Evolutionary conservation across 805 yeast genomes (phyloP).

Genomic region (Nakazawaea pomicola): DNA sequence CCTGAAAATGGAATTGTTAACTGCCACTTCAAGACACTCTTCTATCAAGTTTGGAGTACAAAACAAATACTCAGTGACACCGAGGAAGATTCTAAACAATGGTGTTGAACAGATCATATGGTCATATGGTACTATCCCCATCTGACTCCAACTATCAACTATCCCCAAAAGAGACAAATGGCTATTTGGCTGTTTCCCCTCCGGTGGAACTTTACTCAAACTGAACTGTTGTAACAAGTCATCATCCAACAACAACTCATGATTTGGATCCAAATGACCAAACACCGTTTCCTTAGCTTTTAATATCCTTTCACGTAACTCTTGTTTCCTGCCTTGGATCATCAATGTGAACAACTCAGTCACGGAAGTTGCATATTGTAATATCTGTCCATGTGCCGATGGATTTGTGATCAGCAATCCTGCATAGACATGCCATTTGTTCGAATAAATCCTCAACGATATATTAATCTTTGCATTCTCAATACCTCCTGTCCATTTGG

Average conservation of each 20-base stretch:
- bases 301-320: conserved; percentile 50
- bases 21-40: conserved; percentile 68
- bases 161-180: conserved; percentile 86
- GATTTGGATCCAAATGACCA: conserved; percentile 52
- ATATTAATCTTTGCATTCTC: conserved; percentile 96
- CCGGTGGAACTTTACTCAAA: conserved; percentile 58
- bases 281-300: conserved; percentile 76
- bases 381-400: conserved; percentile 84
- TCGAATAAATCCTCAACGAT: conserved; percentile 82
- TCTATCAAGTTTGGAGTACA: conserved; percentile 82
- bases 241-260: conserved; percentile 70
- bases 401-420: conserved; percentile 96
- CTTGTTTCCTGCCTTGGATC: conserved; percentile 62
- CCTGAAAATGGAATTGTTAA: conserved; percentile 62
- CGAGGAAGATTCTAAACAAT: conserved; percentile 82
- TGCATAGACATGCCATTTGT: conserved; percentile 98
- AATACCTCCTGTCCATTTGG: conserved; percentile 87
- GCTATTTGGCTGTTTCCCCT: conserved; percentile 70
- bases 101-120: conserved; percentile 98
- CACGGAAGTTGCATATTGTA: conserved; percentile 82
- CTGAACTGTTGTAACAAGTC: conserved; percentile 74
- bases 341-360: conserved; percentile 80
- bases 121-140: conserved; percentile 88
- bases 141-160: conserved; percentile 87
- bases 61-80: conserved; percentile 89